Evolutionary conservation across 768 basidiomycete species (phyloP), one percentile per base, ranked within the genome.

Genomic region (Butyriboletus loyo): DNA sequence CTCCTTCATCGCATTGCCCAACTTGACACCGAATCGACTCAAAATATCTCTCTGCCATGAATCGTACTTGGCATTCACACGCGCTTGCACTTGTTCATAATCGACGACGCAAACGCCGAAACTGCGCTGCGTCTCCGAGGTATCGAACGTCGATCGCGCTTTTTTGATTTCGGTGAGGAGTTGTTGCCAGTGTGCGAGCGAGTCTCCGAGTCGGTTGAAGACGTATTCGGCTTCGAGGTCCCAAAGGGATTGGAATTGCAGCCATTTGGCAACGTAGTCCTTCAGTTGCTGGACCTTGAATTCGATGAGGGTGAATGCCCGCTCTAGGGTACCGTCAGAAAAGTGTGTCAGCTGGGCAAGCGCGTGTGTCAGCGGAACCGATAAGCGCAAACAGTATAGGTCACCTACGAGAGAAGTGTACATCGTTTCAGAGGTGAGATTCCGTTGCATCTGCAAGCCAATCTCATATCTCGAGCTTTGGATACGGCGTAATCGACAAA

Each of bases 241-340:
- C 97, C 96, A 98, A 0, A 98, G 78, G 0, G 96, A 96, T 71
- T 98, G 97, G 81, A 99, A 98, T 64, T 96, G 95, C 0, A 98
- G 82, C 97, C 97, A 99, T 74, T 97, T 97, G 53, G 80, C 90
- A 45, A 98, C 93, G 70, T 99, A 99, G 41, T 87, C 86, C 60
- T 81, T 86, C 49, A 99, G 79, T 55, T 91, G 84, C 52, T 88
- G 86, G 15, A 94, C 85, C 71, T 97, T 97, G 60, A 71, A 75
- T 71, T 98, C 94, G 62, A 99, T 87, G 24, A 97, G 77, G 0
- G 80, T 70, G 69, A 99, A 93, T 0, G 96, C 92, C 28, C 82
- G 82, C 60, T 86, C 82, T 2, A 98, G 80, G 0, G 86, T 85
- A 46, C 80, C 76, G 50, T 91, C 87, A 7, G 80, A 69, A 71